Evolutionary conservation across 331 rosid genomes (phyloP).

Genomic region (Acacia concinna): DNA sequence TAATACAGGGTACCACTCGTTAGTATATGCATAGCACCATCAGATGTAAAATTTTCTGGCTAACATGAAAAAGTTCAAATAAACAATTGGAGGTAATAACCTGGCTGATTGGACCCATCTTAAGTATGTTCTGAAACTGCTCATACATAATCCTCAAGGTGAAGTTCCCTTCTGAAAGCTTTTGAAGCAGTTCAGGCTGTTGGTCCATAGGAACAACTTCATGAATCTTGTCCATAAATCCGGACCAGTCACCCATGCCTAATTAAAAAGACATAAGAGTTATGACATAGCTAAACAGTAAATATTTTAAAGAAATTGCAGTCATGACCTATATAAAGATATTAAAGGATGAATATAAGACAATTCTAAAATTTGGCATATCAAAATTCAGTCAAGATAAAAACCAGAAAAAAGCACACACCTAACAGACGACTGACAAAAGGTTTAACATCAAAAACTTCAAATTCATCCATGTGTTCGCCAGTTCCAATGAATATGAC

Average conservation of each 20-base stretch:
- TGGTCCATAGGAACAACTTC: constrained; percentile 78
- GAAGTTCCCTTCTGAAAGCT: constrained; percentile 65
- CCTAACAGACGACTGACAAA: constrained; percentile 73
- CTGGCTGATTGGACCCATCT: constrained; percentile 64
- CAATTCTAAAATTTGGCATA: background rate
- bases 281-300: constrained; percentile 5
- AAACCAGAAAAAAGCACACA: constrained; percentile 15
- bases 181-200: constrained; percentile 60
- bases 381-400: background rate
- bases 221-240: constrained; percentile 67
- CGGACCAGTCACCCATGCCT: constrained; percentile 79
- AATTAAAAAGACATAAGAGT: constrained; percentile 1
- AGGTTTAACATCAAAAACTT: constrained; percentile 68
- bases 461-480: constrained; percentile 64
- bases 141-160: constrained; percentile 78
- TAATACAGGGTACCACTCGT: background rate
- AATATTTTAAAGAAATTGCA: constrained; percentile 4
- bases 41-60: background rate
- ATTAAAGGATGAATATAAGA: background rate
- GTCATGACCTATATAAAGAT: background rate
- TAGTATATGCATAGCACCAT: constrained; percentile 7
- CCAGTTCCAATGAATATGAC: constrained; percentile 68
- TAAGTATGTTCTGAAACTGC: constrained; percentile 64
- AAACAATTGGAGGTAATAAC: constrained; percentile 34
- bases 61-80: background rate